Base-by-base conservation (phyloP, 2,329 filamentous ascomycete genomes). In the Aureobasidium vineae region DNA sequence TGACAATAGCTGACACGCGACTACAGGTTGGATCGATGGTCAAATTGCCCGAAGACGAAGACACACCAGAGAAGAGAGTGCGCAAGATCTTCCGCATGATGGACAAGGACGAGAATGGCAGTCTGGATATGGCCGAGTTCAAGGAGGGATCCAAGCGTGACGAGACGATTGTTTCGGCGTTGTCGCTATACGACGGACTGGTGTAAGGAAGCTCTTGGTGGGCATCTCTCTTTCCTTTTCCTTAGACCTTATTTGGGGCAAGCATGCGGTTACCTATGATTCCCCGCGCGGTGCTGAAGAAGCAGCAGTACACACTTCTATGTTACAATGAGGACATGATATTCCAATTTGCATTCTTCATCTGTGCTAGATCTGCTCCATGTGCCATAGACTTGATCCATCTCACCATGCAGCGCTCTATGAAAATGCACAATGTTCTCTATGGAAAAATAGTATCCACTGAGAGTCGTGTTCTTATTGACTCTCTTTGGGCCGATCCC, bases 71-170 rank as follows among this genome's bases (percentile, higher is more conserved):
- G 84, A 99, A 99, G 84, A 90, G 95, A 70, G 95, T 99, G 70
- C 88, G 85, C 79, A 99, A 99, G 84, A 98, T 99, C 79, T 99
- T 99, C 84, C 86, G 90, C 75, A 98, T 98, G 95, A 99, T 99
- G 95, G 95, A 99, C 84, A 99, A 99, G 85, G 95, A 99, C 78
- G 94, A 98, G 82, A 98, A 98, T 77, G 95, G 94, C 73, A 96
- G 91, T 75, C 82, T 99, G 73, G 94, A 98, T 77, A 94, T 97
- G 85, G 90, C 93, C 69, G 95, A 99, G 78, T 99, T 99, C 84
- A 98, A 98, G 82, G 95, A 99, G 81, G 95, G 95, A 72, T 97
- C 92, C 82, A 97, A 98, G 84, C 90, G 93, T 68, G 95, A 99
- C 79, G 94, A 98, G 82, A 99, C 95, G 11, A 99, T 99, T 76